Evolutionary conservation across 2,329 filamentous ascomycete species (phyloP), one percentile per base, ranked within the genome.

Genomic region (Xylariaceae sp.): DNA sequence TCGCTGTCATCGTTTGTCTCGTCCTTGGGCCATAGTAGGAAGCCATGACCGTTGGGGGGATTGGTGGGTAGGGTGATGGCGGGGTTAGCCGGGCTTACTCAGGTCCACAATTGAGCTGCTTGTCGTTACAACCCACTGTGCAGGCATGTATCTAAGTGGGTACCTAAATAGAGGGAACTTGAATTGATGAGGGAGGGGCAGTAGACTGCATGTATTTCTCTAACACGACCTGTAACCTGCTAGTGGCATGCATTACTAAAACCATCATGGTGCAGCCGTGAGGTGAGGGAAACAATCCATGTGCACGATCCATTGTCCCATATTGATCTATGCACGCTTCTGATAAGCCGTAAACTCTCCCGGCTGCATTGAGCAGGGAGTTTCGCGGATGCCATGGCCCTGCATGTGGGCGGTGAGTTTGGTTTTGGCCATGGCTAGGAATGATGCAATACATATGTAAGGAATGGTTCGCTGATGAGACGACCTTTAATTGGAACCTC

Each of bases 1-100:
- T 36, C 56, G 46, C 50, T 51, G 52, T 29, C 56, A 44, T 43
- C 40, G 26, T 41, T 33, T 33, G 36, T 44, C 43, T 36, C 37
- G 7, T 16, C 8, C 33, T 36, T 9, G 7, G 33, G 37, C 12
- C 37, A 8, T 23, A 19, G 53, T 41, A 33, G 28, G 29, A 26
- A 21, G 52, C n/a, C 56, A 59, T 59, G 36, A 45, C 40, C 36
- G 26, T 33, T 11, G 56, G 51, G 31, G 31, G 31, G 45, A 33
- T 53, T 47, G 50, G 50, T 33, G 41, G 43, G 33, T 24, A 39
- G 17, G 40, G 23, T 14, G 58, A 64, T 57, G 45, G 43, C 64
- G 64, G 64, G 65, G 63, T 64, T 50, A 57, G 48, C 62, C 61
- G 62, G 65, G 67, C 66, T 69, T 68, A 68, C 64, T 69, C 62